These are phyloP conservation scores for Colletotrichum godetiae DNA, from an alignment of 2,329 filamentous ascomycete genomes.

Conservation along the genomic window DNA sequence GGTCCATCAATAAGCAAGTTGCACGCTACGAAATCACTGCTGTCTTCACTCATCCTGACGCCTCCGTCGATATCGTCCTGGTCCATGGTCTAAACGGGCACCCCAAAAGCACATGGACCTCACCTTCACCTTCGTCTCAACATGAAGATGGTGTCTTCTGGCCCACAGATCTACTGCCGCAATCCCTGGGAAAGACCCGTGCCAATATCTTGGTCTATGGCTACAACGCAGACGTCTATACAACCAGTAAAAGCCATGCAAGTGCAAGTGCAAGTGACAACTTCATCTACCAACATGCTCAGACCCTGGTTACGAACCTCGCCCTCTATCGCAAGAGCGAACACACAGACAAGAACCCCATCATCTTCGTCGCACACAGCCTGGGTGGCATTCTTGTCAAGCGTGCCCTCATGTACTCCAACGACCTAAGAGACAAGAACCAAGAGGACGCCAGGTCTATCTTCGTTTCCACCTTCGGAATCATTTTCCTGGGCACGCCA, in stretches of 20 bases:
- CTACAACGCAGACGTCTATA: slow-evolving; percentile 76
- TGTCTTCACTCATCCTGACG: slow-evolving; percentile 69
- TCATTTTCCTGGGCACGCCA: slow-evolving; percentile 82
- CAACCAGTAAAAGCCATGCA: slow-evolving; percentile 47
- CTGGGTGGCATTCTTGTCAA: slow-evolving; percentile 80
- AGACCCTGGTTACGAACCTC: slow-evolving; percentile 73
- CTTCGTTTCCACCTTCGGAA: slow-evolving; percentile 79
- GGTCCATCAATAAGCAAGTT: slow-evolving; percentile 56
- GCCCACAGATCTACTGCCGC: slow-evolving; percentile 75
- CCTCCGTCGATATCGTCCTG: slow-evolving; percentile 73
- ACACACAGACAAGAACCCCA: slow-evolving; percentile 69
- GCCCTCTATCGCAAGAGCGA: slow-evolving; percentile 71
- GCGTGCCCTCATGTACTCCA: slow-evolving; percentile 74
- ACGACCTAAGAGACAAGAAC: slow-evolving; percentile 67
- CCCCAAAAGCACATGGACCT: slow-evolving; percentile 70
- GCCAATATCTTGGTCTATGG: slow-evolving; percentile 79
- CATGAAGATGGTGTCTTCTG: slow-evolving; percentile 68
- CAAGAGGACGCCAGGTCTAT: slow-evolving; percentile 75
- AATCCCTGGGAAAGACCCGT: slow-evolving; percentile 64
- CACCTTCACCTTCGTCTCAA: slow-evolving; percentile 57
- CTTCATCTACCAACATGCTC: slow-evolving; percentile 77
- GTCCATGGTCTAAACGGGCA: slow-evolving; percentile 78
- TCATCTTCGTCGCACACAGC: slow-evolving; percentile 82
- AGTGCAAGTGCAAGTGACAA: slow-evolving; percentile 68
- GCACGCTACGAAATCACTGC: slow-evolving; percentile 68